Conservation (phyloP, 177 flowering plant species). For the Vitis hybrid region DNA sequence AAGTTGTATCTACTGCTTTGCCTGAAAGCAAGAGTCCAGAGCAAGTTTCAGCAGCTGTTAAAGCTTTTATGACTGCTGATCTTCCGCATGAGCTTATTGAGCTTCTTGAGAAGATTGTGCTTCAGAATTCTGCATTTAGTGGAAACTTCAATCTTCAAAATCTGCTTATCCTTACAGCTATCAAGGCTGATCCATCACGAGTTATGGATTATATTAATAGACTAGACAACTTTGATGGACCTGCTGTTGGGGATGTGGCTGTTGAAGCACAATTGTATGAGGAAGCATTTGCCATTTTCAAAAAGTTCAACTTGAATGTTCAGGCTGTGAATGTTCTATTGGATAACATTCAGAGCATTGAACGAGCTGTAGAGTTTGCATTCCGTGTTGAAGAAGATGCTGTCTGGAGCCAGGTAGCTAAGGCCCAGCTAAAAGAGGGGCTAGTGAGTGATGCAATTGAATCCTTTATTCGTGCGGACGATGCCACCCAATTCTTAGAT, state of each 20-base stretch:
- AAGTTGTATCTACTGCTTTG: conserved; percentile 98
- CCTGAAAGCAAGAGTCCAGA: conserved; percentile 99
- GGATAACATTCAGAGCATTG: conserved; percentile 88
- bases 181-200: conserved; percentile 94
- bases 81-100: conserved; percentile 99
- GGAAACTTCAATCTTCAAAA: conserved; percentile 97
- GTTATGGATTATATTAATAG: conserved; percentile 98
- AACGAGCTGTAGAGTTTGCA: conserved; percentile 97
- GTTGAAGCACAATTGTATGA: conserved; percentile 95
- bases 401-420: conserved; percentile 99
- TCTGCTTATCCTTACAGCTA: conserved; percentile 86
- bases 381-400: conserved; percentile 99
- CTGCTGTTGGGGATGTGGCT: conserved; percentile 98
- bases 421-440: conserved; percentile 95
- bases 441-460: conserved; percentile 98
- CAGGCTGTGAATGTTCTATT: conserved; percentile 95
- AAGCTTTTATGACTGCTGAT: conserved; percentile 99
- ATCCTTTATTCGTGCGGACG: conserved; percentile 98
- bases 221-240: conserved; percentile 98
- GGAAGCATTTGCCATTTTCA: conserved; percentile 96
- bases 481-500: conserved; percentile 88
- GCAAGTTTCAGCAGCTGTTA: conserved; percentile 99
- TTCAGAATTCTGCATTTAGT: conserved; percentile 99
- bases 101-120: conserved; percentile 98
- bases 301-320: conserved; percentile 97